phyloP scores from a whole-genome alignment of 1,284 basidiomycete genomes.

The Tilletia walkeri region DNA sequence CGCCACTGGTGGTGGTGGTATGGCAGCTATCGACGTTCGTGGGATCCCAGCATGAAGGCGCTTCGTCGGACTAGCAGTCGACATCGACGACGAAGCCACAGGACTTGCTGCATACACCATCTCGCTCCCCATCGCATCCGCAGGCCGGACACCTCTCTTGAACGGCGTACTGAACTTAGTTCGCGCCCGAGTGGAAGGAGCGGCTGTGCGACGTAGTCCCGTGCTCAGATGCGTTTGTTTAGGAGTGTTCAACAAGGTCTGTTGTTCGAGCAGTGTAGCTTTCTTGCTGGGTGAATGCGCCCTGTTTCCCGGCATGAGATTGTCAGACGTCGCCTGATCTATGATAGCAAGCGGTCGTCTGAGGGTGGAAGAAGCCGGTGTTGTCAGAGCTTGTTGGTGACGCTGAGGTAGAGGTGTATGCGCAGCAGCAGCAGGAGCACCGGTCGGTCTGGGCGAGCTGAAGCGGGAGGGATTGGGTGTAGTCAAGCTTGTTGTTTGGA shows the following conservation, averaged over 20 bases:
- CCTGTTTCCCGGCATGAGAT: no score
- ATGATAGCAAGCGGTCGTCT: not conserved
- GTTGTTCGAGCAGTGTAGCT: no score
- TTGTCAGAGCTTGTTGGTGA: no score
- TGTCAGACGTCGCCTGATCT: not conserved
- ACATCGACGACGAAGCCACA: no score
- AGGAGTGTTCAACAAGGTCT: no score
- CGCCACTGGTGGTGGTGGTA: not conserved
- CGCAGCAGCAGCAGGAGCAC: not conserved
- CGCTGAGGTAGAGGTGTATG: not conserved
- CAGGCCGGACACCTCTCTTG: not conserved
- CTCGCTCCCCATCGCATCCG: no score
- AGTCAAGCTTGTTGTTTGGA: not conserved
- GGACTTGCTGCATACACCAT: no score
- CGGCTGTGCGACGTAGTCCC: not conserved
- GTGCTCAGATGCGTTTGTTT: not conserved
- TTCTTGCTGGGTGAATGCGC: no score
- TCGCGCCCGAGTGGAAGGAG: not conserved
- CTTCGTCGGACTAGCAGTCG: no score
- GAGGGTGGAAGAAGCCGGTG: no score
- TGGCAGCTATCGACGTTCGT: no score
- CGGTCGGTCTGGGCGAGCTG: not conserved
- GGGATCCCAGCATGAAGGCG: no score
- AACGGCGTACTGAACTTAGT: constrained; percentile 1
- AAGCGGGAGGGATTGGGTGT: constrained; percentile 1